Evolutionary conservation across 306 rosid species (phyloP).

Genomic region (Quercus ilex): DNA sequence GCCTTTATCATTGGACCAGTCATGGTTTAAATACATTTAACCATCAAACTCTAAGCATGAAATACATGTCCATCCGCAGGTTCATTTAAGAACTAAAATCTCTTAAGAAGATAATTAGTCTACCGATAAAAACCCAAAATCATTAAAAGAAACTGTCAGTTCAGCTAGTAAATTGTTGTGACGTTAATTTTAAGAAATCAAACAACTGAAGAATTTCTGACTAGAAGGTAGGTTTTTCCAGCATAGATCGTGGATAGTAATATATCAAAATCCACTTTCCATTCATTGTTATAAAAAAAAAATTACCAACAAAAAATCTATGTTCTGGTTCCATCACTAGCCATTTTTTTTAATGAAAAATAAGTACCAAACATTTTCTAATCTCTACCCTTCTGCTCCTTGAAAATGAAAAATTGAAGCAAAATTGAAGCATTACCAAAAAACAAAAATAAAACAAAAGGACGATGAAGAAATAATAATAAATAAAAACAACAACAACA

Average conservation of each 20-base stretch:
- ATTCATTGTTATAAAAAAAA: not conserved
- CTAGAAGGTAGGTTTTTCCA: not conserved
- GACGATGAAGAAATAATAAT: not conserved
- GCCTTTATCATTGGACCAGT: too few species aligned
- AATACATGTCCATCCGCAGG: not conserved
- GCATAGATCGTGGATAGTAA: not conserved
- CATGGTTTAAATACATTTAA: not conserved
- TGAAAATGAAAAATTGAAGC: not conserved
- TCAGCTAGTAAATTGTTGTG: not conserved
- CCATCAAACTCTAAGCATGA: not conserved
- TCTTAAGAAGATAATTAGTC: not conserved
- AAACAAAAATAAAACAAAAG: not conserved
- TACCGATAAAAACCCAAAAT: not conserved
- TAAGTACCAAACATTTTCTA: not conserved
- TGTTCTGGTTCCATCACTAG: not conserved
- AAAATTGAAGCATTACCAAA: not conserved
- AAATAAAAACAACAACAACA: too few species aligned
- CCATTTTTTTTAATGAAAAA: not conserved
- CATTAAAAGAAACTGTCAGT: not conserved
- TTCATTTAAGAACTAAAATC: not conserved
- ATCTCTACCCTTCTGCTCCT: not conserved
- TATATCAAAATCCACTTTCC: not conserved
- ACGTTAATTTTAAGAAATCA: not conserved
- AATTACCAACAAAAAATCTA: not conserved
- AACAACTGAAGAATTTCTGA: not conserved